phyloP scores from a whole-genome alignment of 345 rosid genomes.

The Mangifera indica region DNA sequence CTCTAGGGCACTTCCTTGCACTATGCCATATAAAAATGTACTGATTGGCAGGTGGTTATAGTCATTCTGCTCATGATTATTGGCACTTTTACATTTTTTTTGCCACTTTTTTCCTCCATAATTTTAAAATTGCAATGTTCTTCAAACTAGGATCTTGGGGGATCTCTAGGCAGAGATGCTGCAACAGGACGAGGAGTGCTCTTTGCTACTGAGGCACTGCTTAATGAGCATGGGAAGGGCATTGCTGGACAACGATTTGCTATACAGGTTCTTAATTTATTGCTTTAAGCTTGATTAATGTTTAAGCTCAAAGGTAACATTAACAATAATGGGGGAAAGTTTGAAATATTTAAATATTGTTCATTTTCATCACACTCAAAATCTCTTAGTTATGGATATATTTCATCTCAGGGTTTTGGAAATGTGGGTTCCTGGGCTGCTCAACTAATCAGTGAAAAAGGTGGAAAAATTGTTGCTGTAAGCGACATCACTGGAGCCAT shows the following conservation, averaged over 20 bases:
- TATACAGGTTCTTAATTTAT: conserved; percentile 54
- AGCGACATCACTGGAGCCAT: conserved; percentile 89
- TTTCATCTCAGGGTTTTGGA: conserved; percentile 72
- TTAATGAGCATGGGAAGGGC: conserved; percentile 73
- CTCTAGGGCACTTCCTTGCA: background rate
- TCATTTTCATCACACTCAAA: background rate
- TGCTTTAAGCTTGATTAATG: background rate
- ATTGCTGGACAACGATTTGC: conserved; percentile 75
- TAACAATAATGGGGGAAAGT: background rate
- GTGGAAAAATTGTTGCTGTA: conserved; percentile 83
- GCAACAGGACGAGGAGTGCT: conserved; percentile 97
- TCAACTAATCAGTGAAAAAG: conserved; percentile 61
- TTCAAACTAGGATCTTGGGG: conserved; percentile 78
- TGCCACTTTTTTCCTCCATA: too few relatives aligned
- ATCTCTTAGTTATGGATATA: background rate
- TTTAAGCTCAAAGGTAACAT: background rate
- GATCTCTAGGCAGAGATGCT: conserved; percentile 95
- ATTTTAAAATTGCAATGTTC: too few relatives aligned
- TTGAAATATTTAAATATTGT: too few relatives aligned
- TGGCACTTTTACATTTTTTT: too few relatives aligned
- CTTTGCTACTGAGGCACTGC: conserved; percentile 93
- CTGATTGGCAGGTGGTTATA: conserved; percentile 2
- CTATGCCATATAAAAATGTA: background rate
- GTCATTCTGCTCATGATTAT: background rate
- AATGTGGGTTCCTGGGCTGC: conserved; percentile 99